phyloP scores from a whole-genome alignment of 2,329 filamentous ascomycete genomes.

The Aspergillus sojae region DNA sequence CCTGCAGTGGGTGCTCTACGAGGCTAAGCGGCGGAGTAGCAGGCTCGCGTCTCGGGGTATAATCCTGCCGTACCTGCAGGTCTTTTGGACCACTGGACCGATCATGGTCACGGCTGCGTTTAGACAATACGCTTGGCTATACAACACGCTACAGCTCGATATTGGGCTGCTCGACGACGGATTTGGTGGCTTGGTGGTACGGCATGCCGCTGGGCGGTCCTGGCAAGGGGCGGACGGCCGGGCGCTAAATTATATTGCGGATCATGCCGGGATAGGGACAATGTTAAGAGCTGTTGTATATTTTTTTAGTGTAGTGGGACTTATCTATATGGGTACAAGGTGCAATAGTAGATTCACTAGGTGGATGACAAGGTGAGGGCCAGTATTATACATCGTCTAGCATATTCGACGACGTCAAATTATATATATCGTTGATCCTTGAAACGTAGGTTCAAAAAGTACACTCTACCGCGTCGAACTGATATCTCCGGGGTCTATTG shows the following conservation, averaged over 20 bases:
- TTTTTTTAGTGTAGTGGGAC: too few species aligned
- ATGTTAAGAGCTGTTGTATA: too few species aligned
- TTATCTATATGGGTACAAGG: too few species aligned
- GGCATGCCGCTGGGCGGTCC: conserved; percentile 20
- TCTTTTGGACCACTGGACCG: conserved; percentile 26
- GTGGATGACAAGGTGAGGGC: too few species aligned
- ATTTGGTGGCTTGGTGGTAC: conserved; percentile 13
- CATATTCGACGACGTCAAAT: too few species aligned
- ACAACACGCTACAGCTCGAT: conserved; percentile 2
- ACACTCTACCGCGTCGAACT: too few species aligned
- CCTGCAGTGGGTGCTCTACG: conserved; percentile 18
- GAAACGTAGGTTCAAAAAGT: too few species aligned
- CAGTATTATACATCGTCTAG: too few species aligned
- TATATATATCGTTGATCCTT: too few species aligned
- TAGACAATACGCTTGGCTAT: conserved; percentile 13
- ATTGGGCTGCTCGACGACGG: conserved; percentile 18
- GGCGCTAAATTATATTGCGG: conserved; percentile 20
- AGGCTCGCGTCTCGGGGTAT: conserved; percentile 12
- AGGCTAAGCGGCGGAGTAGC: conserved; percentile 19
- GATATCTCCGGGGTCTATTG: too few species aligned
- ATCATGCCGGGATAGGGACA: conserved; percentile 4
- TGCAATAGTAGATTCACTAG: too few species aligned
- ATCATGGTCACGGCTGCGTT: conserved; percentile 24
- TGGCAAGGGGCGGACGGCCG: conserved; percentile 23
- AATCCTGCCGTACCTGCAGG: conserved; percentile 20